phyloP scores from a whole-genome alignment of 305 asterid genomes.

The Fraxinus angustifolia region DNA sequence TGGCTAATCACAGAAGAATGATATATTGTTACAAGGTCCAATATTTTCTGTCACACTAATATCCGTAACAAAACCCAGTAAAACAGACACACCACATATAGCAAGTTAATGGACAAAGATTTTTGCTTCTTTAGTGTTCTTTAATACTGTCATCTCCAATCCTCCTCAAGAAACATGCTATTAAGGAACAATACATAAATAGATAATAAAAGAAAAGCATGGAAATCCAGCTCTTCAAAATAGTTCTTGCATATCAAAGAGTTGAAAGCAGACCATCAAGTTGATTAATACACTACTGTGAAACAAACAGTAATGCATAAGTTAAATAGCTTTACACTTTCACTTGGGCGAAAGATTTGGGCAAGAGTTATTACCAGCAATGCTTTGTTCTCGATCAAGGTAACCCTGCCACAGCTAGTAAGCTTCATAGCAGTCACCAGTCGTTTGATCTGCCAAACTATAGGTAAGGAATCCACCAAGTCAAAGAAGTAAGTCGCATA shows the following conservation, averaged over 20 bases:
- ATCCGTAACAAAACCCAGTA: not conserved
- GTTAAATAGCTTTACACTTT: not conserved
- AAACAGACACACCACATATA: not conserved
- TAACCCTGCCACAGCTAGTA: slow-evolving; percentile 68
- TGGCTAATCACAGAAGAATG: not conserved
- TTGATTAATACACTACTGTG: not conserved
- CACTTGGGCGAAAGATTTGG: slow-evolving; percentile 1
- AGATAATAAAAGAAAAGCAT: not conserved
- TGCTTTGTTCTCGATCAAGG: slow-evolving; percentile 66
- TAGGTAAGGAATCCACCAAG: slow-evolving; percentile 50
- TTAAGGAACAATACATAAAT: not conserved
- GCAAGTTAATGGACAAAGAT: not conserved
- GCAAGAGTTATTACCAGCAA: slow-evolving; percentile 52
- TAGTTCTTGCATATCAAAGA: slow-evolving; percentile 2
- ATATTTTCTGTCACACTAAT: not conserved
- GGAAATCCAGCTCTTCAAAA: not conserved
- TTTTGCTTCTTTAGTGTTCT: not conserved
- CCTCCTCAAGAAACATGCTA: not conserved
- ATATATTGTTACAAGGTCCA: not conserved
- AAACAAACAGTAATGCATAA: not conserved
- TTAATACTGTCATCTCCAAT: not conserved
- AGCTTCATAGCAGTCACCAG: slow-evolving; percentile 82
- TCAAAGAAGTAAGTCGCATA: slow-evolving; percentile 93
- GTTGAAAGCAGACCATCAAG: slow-evolving; percentile 11
- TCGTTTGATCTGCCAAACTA: slow-evolving; percentile 76